phyloP scores from a whole-genome alignment of 2,329 filamentous ascomycete species.

The Trichoderma sp. region DNA sequence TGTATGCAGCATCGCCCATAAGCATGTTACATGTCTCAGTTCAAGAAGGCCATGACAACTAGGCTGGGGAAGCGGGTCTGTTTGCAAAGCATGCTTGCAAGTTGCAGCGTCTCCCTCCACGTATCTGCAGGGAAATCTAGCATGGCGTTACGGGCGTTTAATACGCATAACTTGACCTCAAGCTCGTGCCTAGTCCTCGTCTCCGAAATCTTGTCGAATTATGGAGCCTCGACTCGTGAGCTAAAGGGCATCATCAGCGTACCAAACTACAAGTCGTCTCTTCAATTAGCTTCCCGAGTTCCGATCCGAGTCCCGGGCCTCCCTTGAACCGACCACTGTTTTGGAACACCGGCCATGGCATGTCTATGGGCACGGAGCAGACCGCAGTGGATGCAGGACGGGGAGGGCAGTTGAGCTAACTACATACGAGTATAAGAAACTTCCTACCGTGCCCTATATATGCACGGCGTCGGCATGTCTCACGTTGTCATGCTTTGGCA shows the following conservation, averaged over 20 bases:
- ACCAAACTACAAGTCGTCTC: background rate
- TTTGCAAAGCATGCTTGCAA: background rate
- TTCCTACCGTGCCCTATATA: background rate
- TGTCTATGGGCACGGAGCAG: background rate
- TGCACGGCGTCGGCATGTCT: constrained; percentile 3
- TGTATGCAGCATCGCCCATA: background rate
- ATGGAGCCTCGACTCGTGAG: background rate
- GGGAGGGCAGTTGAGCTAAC: background rate
- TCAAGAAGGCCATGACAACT: background rate
- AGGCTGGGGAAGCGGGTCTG: background rate
- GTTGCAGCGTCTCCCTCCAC: background rate
- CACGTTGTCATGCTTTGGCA: background rate
- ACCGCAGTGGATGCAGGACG: background rate
- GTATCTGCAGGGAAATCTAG: background rate
- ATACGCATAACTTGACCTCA: background rate
- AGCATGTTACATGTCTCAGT: background rate
- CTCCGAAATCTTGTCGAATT: no score
- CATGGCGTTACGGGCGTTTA: background rate
- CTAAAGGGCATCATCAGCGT: background rate
- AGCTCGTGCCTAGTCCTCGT: background rate
- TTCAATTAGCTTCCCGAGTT: background rate
- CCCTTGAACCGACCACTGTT: background rate
- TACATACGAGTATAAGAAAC: background rate
- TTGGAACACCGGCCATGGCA: background rate
- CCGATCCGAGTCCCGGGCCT: background rate